A percentile compares a stretch with the other conserved stretches of the same genome.
phyloP scores from a whole-genome alignment of 768 basidiomycete genomes.

The Daedaleopsis sinensis region DNA sequence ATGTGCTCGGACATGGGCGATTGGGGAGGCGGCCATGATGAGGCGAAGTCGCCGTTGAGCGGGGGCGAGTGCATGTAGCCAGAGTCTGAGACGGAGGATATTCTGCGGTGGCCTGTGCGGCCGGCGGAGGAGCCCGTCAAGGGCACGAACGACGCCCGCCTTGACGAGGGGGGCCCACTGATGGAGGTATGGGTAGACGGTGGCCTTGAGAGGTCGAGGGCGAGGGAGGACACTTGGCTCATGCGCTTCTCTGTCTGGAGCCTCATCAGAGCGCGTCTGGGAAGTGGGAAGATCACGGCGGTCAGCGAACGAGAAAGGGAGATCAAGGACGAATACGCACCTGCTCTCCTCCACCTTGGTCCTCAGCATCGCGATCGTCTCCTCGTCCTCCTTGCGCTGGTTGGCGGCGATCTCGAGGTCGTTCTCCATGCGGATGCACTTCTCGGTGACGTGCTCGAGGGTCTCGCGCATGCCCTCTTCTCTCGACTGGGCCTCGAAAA shows the following conservation, averaged over 20 bases:
- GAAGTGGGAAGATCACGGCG: not conserved
- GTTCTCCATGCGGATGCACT: constrained; percentile 59
- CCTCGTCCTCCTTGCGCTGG: constrained; percentile 66
- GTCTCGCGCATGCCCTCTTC: constrained; percentile 68
- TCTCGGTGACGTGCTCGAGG: constrained; percentile 65
- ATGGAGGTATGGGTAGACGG: constrained; percentile 34
- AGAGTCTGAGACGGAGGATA: constrained; percentile 76
- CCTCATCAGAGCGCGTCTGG: constrained; percentile 83
- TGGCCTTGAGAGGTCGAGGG: constrained; percentile 61
- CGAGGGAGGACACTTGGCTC: constrained; percentile 49
- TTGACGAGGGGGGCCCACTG: constrained; percentile 54
- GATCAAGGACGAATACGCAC: constrained; percentile 41
- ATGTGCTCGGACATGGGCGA: constrained; percentile 17
- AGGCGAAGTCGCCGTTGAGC: constrained; percentile 34
- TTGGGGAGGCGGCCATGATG: constrained; percentile 13
- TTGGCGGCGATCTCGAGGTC: constrained; percentile 50
- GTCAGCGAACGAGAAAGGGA: not conserved
- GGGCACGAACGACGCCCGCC: constrained; percentile 77
- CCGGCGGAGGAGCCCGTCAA: constrained; percentile 56
- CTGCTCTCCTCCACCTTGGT: constrained; percentile 89
- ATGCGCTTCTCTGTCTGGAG: constrained; percentile 79
- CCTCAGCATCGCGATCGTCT: constrained; percentile 73
- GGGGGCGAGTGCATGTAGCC: constrained; percentile 35
- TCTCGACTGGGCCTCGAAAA: constrained; percentile 52
- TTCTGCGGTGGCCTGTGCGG: constrained; percentile 62